Percentiles rank a stretch among this genome's conserved stretches.
phyloP scores from a whole-genome alignment of 2,329 filamentous ascomycete species.

The Colletotrichum orchidophilum region DNA sequence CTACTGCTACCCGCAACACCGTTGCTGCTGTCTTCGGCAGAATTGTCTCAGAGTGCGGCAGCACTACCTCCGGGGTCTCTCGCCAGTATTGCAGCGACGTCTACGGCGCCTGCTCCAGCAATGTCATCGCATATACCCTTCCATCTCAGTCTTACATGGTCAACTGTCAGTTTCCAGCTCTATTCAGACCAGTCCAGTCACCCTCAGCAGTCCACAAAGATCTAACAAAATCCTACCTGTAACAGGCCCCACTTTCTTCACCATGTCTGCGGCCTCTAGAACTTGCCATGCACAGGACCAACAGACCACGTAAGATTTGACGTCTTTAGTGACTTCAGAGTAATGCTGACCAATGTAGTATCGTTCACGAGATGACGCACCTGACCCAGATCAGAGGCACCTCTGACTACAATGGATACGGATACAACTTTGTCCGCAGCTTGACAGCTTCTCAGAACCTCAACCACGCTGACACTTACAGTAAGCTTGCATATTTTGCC shows the following conservation, averaged over 20 bases:
- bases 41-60: conserved; percentile 65
- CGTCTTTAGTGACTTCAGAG: background rate
- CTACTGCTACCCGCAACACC: conserved; percentile 51
- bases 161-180: conserved; percentile 55
- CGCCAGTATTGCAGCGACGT: conserved; percentile 68
- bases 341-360: conserved; percentile 34
- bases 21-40: conserved; percentile 61
- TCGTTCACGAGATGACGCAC: conserved; percentile 74
- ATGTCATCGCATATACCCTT: conserved; percentile 70
- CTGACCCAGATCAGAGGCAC: conserved; percentile 65
- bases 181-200: background rate
- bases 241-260: conserved; percentile 21
- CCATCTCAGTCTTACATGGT: conserved; percentile 63
- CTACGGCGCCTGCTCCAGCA: conserved; percentile 57
- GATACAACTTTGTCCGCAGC: conserved; percentile 58
- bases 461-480: conserved; percentile 69
- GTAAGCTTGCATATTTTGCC: conserved; percentile 45
- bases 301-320: conserved; percentile 58
- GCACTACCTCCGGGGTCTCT: conserved; percentile 57
- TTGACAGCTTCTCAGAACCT: conserved; percentile 61
- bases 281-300: conserved; percentile 44
- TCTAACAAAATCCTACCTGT: background rate
- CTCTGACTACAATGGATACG: conserved; percentile 62
- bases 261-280: conserved; percentile 4
- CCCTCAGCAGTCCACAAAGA: background rate